phyloP scores from a whole-genome alignment of 345 rosid genomes.

The Lepidium africanum region DNA sequence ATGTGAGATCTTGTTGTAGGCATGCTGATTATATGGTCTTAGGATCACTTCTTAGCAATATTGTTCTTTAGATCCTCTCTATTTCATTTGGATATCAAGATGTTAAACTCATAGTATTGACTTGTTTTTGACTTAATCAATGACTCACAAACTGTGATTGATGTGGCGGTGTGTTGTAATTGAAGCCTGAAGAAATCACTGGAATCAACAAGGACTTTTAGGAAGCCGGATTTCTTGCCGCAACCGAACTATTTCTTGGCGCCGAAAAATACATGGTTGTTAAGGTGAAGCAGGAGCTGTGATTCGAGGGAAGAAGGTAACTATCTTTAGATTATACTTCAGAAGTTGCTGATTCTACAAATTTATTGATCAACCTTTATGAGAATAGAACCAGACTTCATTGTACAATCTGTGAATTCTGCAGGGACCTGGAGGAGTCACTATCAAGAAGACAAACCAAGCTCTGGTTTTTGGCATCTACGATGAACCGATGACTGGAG shows the following conservation, averaged over 20 bases:
- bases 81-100: not conserved
- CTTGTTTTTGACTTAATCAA: not conserved
- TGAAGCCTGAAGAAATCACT: constrained; percentile 51
- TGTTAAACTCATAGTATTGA: not conserved
- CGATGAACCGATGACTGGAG: constrained; percentile 32
- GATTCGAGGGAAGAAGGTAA: constrained; percentile 87
- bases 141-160: not conserved
- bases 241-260: constrained; percentile 68
- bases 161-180: constrained; percentile 23
- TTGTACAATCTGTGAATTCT: not conserved
- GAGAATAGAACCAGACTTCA: not conserved
- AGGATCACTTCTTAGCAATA: not conserved
- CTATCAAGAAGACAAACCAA: constrained; percentile 60
- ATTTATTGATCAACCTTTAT: not conserved
- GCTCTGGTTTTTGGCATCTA: constrained; percentile 31
- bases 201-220: constrained; percentile 48
- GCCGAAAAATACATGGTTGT: constrained; percentile 77
- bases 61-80: not conserved
- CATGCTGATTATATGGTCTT: not conserved
- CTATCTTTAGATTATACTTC: not conserved
- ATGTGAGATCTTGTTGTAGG: too few species aligned
- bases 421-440: constrained; percentile 79
- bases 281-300: constrained; percentile 78
- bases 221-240: constrained; percentile 71
- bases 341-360: not conserved